Evolutionary conservation across 768 basidiomycete genomes (phyloP).

Genomic region (Neoboletus magnificus): DNA sequence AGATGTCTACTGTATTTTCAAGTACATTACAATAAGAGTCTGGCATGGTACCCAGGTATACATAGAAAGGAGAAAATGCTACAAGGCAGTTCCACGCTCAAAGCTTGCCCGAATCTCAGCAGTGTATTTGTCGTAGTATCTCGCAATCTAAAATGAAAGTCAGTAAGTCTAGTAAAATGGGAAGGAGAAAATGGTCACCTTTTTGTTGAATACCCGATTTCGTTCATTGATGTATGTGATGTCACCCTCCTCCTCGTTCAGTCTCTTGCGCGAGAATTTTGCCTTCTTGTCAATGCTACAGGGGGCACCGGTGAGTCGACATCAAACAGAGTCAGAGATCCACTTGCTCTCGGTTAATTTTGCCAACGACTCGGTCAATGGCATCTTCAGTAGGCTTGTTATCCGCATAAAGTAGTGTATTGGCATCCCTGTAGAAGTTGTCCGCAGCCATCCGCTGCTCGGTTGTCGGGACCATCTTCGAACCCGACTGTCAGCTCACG

Average conservation of each 20-base stretch:
- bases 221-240: constrained; percentile 99
- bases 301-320: background rate
- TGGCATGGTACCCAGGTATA: constrained; percentile 12
- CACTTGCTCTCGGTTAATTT: constrained; percentile 91
- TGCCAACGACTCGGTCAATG: constrained; percentile 85
- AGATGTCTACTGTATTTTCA: constrained; percentile 2
- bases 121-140: constrained; percentile 97
- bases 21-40: constrained; percentile 8
- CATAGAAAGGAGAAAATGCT: constrained; percentile 14
- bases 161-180: background rate
- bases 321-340: background rate
- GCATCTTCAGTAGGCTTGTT: constrained; percentile 95
- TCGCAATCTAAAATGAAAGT: constrained; percentile 60
- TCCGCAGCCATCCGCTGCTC: constrained; percentile 71
- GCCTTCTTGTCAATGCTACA: constrained; percentile 82
- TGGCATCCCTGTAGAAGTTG: constrained; percentile 88
- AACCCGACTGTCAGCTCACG: constrained; percentile 9
- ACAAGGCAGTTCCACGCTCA: constrained; percentile 93
- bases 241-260: constrained; percentile 91
- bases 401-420: constrained; percentile 90
- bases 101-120: constrained; percentile 95
- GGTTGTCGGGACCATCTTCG: constrained; percentile 49
- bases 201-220: constrained; percentile 97
- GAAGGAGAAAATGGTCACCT: constrained; percentile 44
- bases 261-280: constrained; percentile 85